Conservation (phyloP, 768 basidiomycete genomes). For the Suillus americanus region DNA sequence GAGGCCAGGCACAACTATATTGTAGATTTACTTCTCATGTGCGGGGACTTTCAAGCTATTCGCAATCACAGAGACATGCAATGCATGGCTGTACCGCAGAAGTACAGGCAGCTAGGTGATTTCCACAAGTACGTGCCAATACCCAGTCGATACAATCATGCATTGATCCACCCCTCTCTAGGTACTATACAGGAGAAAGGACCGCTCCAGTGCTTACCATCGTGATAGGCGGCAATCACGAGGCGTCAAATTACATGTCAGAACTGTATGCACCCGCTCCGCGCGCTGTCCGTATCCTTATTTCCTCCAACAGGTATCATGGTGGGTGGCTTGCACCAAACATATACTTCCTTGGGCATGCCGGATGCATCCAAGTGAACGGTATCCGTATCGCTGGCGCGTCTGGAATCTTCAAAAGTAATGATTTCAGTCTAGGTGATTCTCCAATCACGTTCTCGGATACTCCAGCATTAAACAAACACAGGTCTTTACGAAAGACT, state of each 20-base stretch:
- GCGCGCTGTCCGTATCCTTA: constrained; percentile 3
- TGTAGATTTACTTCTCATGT: constrained; percentile 86
- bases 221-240: constrained; percentile 97
- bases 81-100: constrained; percentile 88
- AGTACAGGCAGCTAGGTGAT: constrained; percentile 81
- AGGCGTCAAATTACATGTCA: constrained; percentile 96
- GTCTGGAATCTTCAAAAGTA: constrained; percentile 86
- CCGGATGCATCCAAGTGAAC: constrained; percentile 85
- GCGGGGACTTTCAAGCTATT: constrained; percentile 95
- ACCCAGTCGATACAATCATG: not conserved
- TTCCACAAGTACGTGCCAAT: constrained; percentile 65
- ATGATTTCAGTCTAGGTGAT: constrained; percentile 71
- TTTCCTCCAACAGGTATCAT: constrained; percentile 63
- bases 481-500: constrained; percentile 78
- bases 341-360: constrained; percentile 93
- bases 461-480: constrained; percentile 7
- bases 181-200: constrained; percentile 86
- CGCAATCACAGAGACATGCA: constrained; percentile 82
- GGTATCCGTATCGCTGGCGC: constrained; percentile 87
- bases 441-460: not conserved
- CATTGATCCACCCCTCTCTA: constrained; percentile 26
- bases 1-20: constrained; percentile 62
- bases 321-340: constrained; percentile 97
- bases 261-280: constrained; percentile 65
- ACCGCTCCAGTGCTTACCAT: constrained; percentile 87